phyloP scores from a whole-genome alignment of 805 yeast genomes.

The baker's yeast (Saccharomyces cerevisiae) region DNA sequence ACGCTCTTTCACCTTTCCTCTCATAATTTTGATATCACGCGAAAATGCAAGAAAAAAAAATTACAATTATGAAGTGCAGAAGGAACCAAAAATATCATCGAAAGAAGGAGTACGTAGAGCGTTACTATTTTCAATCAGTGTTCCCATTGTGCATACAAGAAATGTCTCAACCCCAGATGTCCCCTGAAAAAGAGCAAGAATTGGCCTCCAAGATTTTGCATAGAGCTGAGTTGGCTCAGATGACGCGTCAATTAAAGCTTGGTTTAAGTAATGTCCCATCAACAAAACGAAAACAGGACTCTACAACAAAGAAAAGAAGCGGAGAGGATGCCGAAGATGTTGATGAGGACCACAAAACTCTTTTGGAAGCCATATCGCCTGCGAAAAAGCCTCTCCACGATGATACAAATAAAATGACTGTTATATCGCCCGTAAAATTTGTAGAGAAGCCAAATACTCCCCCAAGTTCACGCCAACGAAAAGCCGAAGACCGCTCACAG shows the following conservation, averaged over 20 bases:
- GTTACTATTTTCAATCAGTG: neutral
- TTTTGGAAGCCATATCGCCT: slow-evolving; percentile 2
- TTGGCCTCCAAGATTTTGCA: slow-evolving; percentile 27
- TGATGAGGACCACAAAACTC: neutral
- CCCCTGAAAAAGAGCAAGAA: slow-evolving; percentile 28
- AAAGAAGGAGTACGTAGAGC: neutral
- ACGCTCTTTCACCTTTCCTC: neutral
- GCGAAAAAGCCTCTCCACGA: neutral
- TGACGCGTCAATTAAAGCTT: slow-evolving; percentile 29
- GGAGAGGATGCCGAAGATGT: neutral
- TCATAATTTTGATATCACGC: slow-evolving; percentile 1
- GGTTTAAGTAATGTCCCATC: slow-evolving; percentile 27
- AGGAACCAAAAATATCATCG: neutral
- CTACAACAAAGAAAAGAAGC: slow-evolving; percentile 6
- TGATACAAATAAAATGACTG: neutral
- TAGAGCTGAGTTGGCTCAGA: slow-evolving; percentile 31
- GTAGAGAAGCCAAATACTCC: neutral
- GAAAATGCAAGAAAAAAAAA: slow-evolving; percentile 2
- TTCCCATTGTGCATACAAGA: neutral
- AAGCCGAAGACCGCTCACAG: neutral
- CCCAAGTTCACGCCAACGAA: slow-evolving; percentile 1
- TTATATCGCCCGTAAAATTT: neutral
- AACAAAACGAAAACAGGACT: slow-evolving; percentile 7
- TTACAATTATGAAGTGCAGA: neutral
- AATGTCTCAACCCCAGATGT: slow-evolving; percentile 5